Evolutionary conservation across 345 rosid genomes (phyloP).

Genomic region (Gossypium anomalum): DNA sequence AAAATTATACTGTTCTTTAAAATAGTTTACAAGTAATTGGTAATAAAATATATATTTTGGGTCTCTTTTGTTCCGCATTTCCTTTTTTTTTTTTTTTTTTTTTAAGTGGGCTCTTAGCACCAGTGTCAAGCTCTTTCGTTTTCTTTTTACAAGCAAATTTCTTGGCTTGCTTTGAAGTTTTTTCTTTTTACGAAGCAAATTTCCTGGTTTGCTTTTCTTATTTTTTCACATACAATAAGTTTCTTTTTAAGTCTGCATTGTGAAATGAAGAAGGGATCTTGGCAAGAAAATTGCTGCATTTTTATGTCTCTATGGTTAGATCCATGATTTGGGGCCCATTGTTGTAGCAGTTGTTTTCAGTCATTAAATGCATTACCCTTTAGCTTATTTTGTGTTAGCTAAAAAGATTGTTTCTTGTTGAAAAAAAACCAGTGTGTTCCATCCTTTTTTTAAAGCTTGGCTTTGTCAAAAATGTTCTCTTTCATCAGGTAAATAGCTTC

Average conservation of each 20-base stretch:
- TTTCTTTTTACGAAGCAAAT: constrained; percentile 15
- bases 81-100: constrained; percentile 13
- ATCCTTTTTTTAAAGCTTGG: constrained; percentile 13
- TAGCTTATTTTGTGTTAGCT: constrained; percentile 27
- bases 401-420: constrained; percentile 30
- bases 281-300: constrained; percentile 34
- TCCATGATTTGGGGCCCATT: constrained; percentile 36
- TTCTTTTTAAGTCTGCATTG: constrained; percentile 35
- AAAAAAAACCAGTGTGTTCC: constrained; percentile 16
- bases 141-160: constrained; percentile 18
- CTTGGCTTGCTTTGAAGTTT: constrained; percentile 29
- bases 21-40: neutral
- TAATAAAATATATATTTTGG: constrained; percentile 19
- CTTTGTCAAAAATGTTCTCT: constrained; percentile 15
- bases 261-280: constrained; percentile 36
- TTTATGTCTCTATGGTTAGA: constrained; percentile 23
- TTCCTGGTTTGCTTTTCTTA: too few relatives aligned
- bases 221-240: constrained; percentile 10
- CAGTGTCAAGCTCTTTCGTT: constrained; percentile 16
- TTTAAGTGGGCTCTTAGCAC: constrained; percentile 13
- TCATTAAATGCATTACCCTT: constrained; percentile 30
- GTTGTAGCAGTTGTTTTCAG: constrained; percentile 26
- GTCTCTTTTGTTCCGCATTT: constrained; percentile 27
- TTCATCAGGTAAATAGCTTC: constrained; percentile 22
- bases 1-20: neutral